Evolutionary conservation across 805 yeast species (phyloP), one percentile per base, ranked within the genome.

Genomic region (Monosporozyma siamensis): DNA sequence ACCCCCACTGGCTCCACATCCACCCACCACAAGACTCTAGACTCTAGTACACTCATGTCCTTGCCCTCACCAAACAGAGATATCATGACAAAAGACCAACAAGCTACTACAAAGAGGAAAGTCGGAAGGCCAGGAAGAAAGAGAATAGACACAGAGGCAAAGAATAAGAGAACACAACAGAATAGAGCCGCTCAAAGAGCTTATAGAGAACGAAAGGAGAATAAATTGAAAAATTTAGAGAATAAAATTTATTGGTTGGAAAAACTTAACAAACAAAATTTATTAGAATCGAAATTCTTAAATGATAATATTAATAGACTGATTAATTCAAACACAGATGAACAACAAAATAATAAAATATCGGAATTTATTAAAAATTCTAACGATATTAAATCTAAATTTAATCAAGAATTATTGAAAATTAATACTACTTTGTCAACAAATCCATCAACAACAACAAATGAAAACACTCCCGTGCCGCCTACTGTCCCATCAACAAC

Each of bases 171-270:
- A 53, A 87, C 95, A 12, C 97, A 97, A 2, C 97, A 92, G 66
- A 90, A 92, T 63, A 74, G 97, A 54, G 97, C 97, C 3, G 97
- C 97, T n/a, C 98, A 92, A 65, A 71, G 97, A 43, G 97, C 97
- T 6, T 90, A 87, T 65, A 71, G 97, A 44, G 97, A 92, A 64
- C 76, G 97, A 47, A 90, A 90, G 61, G 97, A 90, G 62, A 72
- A 72, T 40, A 86, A 84, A 56, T 75, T 92, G 79, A 76, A 78
- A 56, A 95, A 87, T 49, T 70, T 90, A 47, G 96, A 89, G 59
- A 79, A 78, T 38, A 80, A 84, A 52, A 95, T 90, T 11, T 64
- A 71, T 40, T 61, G 67, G 50, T 71, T 90, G 50, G 96, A 92
- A 61, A 73, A 74, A 48, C 83, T 80, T 50, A 80, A 81, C 45